Base-by-base conservation (phyloP, 768 basidiomycete species). In the Clitopilus hobsonii region DNA sequence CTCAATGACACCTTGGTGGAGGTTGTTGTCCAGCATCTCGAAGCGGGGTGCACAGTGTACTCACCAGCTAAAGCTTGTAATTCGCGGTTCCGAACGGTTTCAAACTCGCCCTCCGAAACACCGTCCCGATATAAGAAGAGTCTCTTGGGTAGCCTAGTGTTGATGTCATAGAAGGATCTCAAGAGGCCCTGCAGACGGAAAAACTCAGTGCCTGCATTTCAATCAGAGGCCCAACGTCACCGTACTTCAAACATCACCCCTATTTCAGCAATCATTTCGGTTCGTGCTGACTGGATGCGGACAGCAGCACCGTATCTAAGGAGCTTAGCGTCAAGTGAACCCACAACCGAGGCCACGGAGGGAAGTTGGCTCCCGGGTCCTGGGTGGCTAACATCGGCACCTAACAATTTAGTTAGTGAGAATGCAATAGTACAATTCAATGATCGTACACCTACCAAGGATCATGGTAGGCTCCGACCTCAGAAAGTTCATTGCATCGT, bases 241-340 rank as follows among this genome's bases (percentile, higher is more conserved):
- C 48, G 18, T 47, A 74, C 84, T 60, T 69, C 65, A 22, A 76
- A 68, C 85, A 88, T 86, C 0, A 68, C 69, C 16, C 71, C 67
- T 18, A 88, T 60, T 28, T 83, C 81, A 25, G 78, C 75, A 8
- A 86, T 86, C 29, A 86, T 83, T 55, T 87, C 85, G 6, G 59
- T 45, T 0, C 83, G 74, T 2, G 77, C 76, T 0, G 61, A 65
- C 62, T 86, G 85, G 1, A 84, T 76, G 8, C 71, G 70, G 50
- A 78, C 81, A 4, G 74, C 78, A 0, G 84, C 85, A 24, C 78
- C 61, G 58, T 87, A 86, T 57, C 78, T 78, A 2, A 77, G 77
- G 1, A 76, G 72, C 20, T 74, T 69, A 0, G 67, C 69, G 58
- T 86, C 86, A 11, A 80, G 72, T 32, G 79, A 86, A 8, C 76